Evolutionary conservation across 805 yeast genomes (phyloP), one percentile per base, ranked within the genome.

Genomic region (Teunomyces tritomae): DNA sequence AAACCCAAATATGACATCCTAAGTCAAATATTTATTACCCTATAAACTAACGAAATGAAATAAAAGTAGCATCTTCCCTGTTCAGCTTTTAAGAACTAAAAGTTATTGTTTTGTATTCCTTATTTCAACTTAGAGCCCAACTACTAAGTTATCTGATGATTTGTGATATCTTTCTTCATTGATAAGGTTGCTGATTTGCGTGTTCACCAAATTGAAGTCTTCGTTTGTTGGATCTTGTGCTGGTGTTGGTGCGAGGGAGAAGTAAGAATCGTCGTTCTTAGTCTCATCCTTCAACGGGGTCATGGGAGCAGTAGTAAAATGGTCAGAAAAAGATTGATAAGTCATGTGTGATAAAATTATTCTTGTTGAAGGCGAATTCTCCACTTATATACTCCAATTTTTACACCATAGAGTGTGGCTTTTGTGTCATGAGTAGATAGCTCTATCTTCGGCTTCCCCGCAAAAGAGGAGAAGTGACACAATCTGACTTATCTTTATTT

Each of bases 101-200:
- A n/a, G 26, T 3, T 20, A 26, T 17, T 11, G 10, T 17, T 14
- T 24, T 33, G 16, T 11, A 14, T 26, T 39, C 24, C 24, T 4
- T 20, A 20, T 20, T 20, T 20, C 24, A 20, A 20, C 24, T 32
- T 30, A 42, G 10, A 42, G 34, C 9, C 45, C 37, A 26, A 42
- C 30, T 6, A 30, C 43, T 47, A 62, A 56, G 48, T 62, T 62
- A 49, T 62, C 66, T 5, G 66, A 57, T 8, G 66, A 62, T 53
- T 50, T 50, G 48, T 62, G 58, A 47, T 52, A 61, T 49, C 51
- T 56, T n/a, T 57, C 60, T 43, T 59, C 56, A 27, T 44, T 47
- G n/a, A 53, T 58, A 34, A 51, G 48, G 24, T 49, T 51, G 37
- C 49, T 47, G 43, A 53, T 49, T 39, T 49, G 51, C 29, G 47